phyloP scores from a whole-genome alignment of 495 filamentous ascomycete species.

The Neurospora sp. region DNA sequence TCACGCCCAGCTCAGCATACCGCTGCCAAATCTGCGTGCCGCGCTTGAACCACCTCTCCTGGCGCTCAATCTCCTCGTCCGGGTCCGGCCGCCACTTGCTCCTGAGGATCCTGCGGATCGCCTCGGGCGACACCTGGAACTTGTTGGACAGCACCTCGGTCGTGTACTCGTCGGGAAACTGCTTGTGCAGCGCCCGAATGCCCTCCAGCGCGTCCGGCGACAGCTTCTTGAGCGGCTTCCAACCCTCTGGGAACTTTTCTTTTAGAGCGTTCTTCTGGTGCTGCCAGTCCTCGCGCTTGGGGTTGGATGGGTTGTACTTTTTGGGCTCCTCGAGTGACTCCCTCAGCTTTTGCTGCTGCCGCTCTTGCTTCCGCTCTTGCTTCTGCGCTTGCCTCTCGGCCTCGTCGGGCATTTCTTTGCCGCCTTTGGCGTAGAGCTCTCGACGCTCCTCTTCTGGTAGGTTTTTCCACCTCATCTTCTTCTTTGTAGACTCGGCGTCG shows the following conservation, averaged over 20 bases:
- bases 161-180: conserved; percentile 65
- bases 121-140: conserved; percentile 79
- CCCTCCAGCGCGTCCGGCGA: conserved; percentile 86
- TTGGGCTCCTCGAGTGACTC: neutral
- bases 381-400: neutral
- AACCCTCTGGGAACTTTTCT: conserved; percentile 60
- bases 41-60: conserved; percentile 65
- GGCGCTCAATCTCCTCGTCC: conserved; percentile 49
- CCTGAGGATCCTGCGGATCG: conserved; percentile 74
- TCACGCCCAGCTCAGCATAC: conserved; percentile 57
- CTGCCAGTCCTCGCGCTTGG: conserved; percentile 12
- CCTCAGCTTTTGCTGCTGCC: neutral
- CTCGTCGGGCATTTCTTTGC: conserved; percentile 1
- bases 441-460: neutral
- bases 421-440: neutral
- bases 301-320: neutral
- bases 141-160: conserved; percentile 63
- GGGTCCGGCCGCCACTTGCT: conserved; percentile 67
- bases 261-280: conserved; percentile 20
- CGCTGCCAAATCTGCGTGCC: conserved; percentile 68
- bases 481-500: neutral
- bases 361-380: neutral
- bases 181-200: conserved; percentile 66
- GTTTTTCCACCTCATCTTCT: neutral
- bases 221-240: conserved; percentile 73